Conservation (phyloP, 2,329 filamentous ascomycete species). For the Aspergillus terreus region DNA sequence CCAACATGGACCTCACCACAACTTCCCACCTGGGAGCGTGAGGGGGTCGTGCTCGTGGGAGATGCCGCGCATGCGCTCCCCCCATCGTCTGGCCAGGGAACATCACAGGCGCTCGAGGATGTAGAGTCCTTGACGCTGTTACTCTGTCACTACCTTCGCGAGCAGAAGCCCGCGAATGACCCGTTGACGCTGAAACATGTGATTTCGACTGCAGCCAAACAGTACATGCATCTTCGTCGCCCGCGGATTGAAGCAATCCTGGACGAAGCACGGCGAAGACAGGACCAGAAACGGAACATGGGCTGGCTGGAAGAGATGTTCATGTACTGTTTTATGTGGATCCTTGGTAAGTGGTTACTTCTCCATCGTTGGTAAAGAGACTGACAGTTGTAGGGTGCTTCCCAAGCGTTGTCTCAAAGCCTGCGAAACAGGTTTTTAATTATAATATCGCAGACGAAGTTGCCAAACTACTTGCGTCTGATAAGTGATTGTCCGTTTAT, state of each 20-base stretch:
- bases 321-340: constrained; percentile 37
- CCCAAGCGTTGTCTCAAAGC: constrained; percentile 14
- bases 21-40: constrained; percentile 46
- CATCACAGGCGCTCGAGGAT: constrained; percentile 56
- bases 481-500: not conserved
- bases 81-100: constrained; percentile 53
- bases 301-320: constrained; percentile 31
- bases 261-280: constrained; percentile 28
- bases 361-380: not conserved
- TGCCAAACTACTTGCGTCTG: constrained; percentile 5
- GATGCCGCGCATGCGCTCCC: constrained; percentile 57
- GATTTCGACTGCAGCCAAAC: constrained; percentile 25
- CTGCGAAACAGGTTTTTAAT: constrained; percentile 15
- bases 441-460: constrained; percentile 26
- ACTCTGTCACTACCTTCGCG: constrained; percentile 28
- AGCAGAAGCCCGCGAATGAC: constrained; percentile 5
- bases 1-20: constrained; percentile 48
- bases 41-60: constrained; percentile 52
- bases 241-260: constrained; percentile 34
- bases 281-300: constrained; percentile 34
- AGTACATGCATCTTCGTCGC: constrained; percentile 32
- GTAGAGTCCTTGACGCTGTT: constrained; percentile 46
- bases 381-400: constrained; percentile 18
- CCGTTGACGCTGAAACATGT: constrained; percentile 14
- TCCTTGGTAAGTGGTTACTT: constrained; percentile 26